phyloP scores from a whole-genome alignment of 441 rosid species.

The Populus hybrid region DNA sequence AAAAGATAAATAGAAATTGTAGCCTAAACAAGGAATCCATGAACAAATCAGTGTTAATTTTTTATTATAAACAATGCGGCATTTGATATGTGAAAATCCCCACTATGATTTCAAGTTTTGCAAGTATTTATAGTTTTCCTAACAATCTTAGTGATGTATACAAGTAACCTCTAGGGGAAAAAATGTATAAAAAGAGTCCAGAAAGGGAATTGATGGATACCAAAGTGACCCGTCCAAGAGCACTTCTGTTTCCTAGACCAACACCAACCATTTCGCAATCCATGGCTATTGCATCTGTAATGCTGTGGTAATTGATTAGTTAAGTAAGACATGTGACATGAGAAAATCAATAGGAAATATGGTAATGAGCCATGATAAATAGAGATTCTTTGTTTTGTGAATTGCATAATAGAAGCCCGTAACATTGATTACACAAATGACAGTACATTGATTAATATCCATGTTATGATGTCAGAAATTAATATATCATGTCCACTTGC shows the following conservation, averaged over 20 bases:
- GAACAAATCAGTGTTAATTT: not conserved
- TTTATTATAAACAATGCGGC: not conserved
- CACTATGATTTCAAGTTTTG: not conserved
- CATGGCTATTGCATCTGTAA: conserved; percentile 85
- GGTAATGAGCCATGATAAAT: not conserved
- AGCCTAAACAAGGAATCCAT: not conserved
- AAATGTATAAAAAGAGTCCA: not conserved
- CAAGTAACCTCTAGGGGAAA: not conserved
- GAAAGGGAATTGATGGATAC: conserved; percentile 35
- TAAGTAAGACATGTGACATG: not conserved
- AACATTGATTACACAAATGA: not conserved
- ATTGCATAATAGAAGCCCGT: not conserved
- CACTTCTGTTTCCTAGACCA: conserved; percentile 82
- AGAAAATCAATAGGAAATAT: not conserved
- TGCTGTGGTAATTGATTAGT: conserved; percentile 43
- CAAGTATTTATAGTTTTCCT: not conserved
- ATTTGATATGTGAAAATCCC: not conserved
- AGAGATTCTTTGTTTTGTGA: not conserved
- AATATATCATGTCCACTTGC: not conserved
- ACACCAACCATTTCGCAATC: conserved; percentile 99
- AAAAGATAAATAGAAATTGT: not conserved
- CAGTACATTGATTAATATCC: not conserved
- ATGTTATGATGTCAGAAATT: not conserved
- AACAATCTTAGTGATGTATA: not conserved
- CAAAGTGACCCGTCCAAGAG: conserved; percentile 92